Percentiles rank a stretch among this genome's conserved stretches.
Evolutionary conservation across 2,329 filamentous ascomycete species (phyloP).

Genomic region (Stachybotrys chlorohalonatus): DNA sequence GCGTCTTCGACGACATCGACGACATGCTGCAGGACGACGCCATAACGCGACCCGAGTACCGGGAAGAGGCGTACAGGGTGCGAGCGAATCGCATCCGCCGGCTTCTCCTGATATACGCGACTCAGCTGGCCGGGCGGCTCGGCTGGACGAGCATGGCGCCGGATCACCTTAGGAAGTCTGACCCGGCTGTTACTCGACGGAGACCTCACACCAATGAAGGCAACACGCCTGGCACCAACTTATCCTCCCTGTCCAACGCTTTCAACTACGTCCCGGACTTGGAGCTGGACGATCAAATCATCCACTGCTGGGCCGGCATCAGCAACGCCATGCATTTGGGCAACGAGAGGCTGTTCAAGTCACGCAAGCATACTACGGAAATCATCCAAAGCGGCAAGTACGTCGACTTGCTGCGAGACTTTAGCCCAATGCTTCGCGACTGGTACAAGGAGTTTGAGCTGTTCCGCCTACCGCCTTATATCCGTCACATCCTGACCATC

Average conservation of each 20-base stretch:
- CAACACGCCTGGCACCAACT: slow-evolving; percentile 51
- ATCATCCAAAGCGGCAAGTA: slow-evolving; percentile 84
- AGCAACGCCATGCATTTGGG: slow-evolving; percentile 87
- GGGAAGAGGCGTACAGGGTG: slow-evolving; percentile 68
- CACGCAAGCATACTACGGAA: slow-evolving; percentile 77
- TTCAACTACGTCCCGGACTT: slow-evolving; percentile 61
- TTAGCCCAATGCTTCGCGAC: slow-evolving; percentile 66
- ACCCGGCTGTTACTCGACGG: slow-evolving; percentile 44
- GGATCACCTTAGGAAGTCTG: slow-evolving; percentile 48
- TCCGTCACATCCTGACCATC: slow-evolving; percentile 73
- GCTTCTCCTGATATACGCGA: slow-evolving; percentile 81
- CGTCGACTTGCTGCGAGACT: slow-evolving; percentile 68
- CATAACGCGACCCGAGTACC: slow-evolving; percentile 55
- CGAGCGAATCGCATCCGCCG: slow-evolving; percentile 76
- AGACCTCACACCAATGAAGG: slow-evolving; percentile 44
- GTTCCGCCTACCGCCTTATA: slow-evolving; percentile 58
- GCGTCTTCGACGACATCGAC: slow-evolving; percentile 87
- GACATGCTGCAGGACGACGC: slow-evolving; percentile 53
- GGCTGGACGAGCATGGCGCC: slow-evolving; percentile 94
- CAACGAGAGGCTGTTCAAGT: slow-evolving; percentile 82
- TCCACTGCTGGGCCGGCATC: slow-evolving; percentile 89
- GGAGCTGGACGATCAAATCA: slow-evolving; percentile 59
- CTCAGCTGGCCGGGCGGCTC: slow-evolving; percentile 84
- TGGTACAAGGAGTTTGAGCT: slow-evolving; percentile 79
- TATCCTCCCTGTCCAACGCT: slow-evolving; percentile 44